A percentile compares a stretch with the other conserved stretches of the same genome.
Evolutionary conservation across 2,329 filamentous ascomycete genomes (phyloP).

Genomic region (Leptosphaerulina australis): DNA sequence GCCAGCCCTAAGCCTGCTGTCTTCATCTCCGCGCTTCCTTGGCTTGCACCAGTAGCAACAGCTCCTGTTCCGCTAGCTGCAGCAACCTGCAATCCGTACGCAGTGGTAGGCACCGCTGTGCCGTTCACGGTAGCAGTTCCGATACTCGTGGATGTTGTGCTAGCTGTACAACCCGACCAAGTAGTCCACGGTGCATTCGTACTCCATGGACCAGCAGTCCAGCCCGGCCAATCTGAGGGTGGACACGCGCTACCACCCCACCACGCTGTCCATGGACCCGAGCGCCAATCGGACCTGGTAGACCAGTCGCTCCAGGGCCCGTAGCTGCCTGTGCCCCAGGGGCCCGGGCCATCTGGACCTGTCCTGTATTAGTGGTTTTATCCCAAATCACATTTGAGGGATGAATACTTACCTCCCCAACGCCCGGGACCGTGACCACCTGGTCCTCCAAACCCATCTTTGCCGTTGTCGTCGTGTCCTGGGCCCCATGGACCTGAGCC

Average conservation of each 20-base stretch:
- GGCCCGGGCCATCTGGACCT: constrained; percentile 34
- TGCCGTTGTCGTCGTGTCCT: constrained; percentile 5
- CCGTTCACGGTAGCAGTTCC: constrained; percentile 40
- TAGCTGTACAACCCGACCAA: constrained; percentile 42
- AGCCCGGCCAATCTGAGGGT: constrained; percentile 45
- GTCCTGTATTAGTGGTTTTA: not conserved
- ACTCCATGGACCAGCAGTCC: constrained; percentile 45
- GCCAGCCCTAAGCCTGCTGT: constrained; percentile 29
- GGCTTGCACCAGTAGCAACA: constrained; percentile 6
- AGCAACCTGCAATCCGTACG: constrained; percentile 43
- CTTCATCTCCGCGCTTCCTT: constrained; percentile 22
- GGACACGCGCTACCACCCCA: constrained; percentile 44
- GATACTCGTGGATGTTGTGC: constrained; percentile 40
- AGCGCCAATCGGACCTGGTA: constrained; percentile 35
- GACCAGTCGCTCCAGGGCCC: constrained; percentile 41
- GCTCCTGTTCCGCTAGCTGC: constrained; percentile 26
- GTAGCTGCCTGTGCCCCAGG: constrained; percentile 35
- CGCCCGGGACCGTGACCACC: constrained; percentile 20
- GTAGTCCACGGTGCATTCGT: constrained; percentile 46
- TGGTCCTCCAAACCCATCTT: constrained; percentile 14
- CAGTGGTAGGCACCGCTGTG: constrained; percentile 28
- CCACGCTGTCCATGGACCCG: constrained; percentile 45
- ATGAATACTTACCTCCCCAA: constrained; percentile 29
- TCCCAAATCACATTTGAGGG: not conserved
- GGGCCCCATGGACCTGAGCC: constrained; percentile 30